Evolutionary conservation across 2,329 filamentous ascomycete species (phyloP).

Genomic region (Alternaria conjuncta): DNA sequence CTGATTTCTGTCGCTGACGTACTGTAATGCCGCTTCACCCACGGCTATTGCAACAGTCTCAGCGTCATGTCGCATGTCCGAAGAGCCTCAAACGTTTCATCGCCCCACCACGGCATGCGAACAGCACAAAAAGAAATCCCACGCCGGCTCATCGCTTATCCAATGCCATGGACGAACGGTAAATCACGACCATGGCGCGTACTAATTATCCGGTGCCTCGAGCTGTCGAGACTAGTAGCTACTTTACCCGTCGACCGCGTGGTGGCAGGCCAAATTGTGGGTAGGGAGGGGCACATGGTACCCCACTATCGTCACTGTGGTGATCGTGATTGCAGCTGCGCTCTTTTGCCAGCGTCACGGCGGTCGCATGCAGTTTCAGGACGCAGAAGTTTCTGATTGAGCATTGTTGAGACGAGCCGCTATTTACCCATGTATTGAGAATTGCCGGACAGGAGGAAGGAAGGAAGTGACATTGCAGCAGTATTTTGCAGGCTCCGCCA

Average conservation of each 20-base stretch:
- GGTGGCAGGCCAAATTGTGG: conserved; percentile 15
- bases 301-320: conserved; percentile 20
- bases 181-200: conserved; percentile 3
- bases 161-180: background rate
- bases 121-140: background rate
- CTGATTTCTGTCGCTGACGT: background rate
- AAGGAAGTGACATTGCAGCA: background rate
- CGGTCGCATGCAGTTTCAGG: conserved; percentile 3
- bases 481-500: background rate
- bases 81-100: background rate
- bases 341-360: conserved; percentile 10
- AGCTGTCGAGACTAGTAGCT: conserved; percentile 1
- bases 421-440: conserved; percentile 8
- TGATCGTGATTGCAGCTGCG: conserved; percentile 5
- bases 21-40: background rate
- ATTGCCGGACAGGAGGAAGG: conserved; percentile 4
- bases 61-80: background rate
- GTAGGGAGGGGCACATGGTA: conserved; percentile 19
- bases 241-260: conserved; percentile 23
- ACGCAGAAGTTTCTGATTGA: background rate
- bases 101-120: background rate
- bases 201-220: conserved; percentile 29
- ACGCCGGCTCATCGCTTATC: background rate
- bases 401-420: conserved; percentile 9
- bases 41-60: background rate